Percentiles rank a stretch among this genome's conserved stretches.
phyloP scores from a whole-genome alignment of 2,329 filamentous ascomycete species.

The Colletotrichum lindemuthianum region DNA sequence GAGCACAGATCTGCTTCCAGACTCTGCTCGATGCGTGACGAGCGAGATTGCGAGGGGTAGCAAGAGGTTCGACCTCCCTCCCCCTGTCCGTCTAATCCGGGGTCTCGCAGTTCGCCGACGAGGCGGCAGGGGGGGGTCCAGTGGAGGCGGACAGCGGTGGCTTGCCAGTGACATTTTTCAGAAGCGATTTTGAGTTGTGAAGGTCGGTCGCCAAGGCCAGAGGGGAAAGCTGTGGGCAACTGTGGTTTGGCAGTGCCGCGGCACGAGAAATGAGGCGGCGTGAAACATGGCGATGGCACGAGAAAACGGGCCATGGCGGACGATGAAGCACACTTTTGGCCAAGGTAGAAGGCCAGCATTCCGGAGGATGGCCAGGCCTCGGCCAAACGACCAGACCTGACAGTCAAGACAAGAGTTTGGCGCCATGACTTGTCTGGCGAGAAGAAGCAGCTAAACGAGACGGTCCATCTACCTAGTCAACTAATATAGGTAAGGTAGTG shows the following conservation, averaged over 20 bases:
- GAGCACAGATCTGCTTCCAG: not conserved
- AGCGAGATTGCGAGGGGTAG: not conserved
- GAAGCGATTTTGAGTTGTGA: not conserved
- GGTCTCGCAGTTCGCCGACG: slow-evolving; percentile 34
- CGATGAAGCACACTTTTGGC: too few species aligned
- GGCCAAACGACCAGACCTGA: slow-evolving; percentile 4
- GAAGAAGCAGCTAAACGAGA: slow-evolving; percentile 1
- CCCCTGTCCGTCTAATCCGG: slow-evolving; percentile 25
- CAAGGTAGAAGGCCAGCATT: too few species aligned
- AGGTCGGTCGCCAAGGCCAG: too few species aligned
- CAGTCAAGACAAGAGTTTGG: not conserved
- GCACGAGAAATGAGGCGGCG: too few species aligned
- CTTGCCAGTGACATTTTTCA: not conserved
- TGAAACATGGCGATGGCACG: not conserved
- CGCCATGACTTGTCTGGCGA: not conserved
- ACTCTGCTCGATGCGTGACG: not conserved
- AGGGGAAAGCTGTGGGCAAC: too few species aligned
- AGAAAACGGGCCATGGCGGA: not conserved
- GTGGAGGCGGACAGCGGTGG: slow-evolving; percentile 21
- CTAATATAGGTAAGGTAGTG: too few species aligned
- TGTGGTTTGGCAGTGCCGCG: too few species aligned
- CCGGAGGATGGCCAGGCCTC: too few species aligned
- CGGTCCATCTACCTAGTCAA: not conserved
- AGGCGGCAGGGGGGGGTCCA: slow-evolving; percentile 27
- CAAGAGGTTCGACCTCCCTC: not conserved